Evolutionary conservation across 805 yeast genomes (phyloP).

Genomic region (Jamesozyma rosinii): DNA sequence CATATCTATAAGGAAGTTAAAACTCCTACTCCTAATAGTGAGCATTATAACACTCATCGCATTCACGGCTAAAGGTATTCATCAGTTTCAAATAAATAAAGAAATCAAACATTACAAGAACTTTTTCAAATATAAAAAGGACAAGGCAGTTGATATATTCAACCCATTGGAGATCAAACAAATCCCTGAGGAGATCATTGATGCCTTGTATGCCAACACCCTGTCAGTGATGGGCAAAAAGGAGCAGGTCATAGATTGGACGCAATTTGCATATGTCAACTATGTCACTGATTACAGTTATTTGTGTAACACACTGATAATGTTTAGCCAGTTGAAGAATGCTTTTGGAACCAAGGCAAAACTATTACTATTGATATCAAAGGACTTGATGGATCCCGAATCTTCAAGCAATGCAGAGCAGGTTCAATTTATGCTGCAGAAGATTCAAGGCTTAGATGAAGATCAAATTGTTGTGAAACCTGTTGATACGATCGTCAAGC

Average conservation of each 20-base stretch:
- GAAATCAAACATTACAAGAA: conserved; percentile 24
- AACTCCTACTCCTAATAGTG: conserved; percentile 9
- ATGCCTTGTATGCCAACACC: conserved; percentile 13
- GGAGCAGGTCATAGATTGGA: conserved; percentile 32
- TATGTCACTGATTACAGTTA: conserved; percentile 49
- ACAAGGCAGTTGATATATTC: conserved; percentile 16
- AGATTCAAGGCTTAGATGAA: conserved; percentile 8
- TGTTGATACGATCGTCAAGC: conserved; percentile 18
- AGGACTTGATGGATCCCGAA: conserved; percentile 21
- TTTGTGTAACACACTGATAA: conserved; percentile 44
- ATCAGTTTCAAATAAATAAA: conserved; percentile 25
- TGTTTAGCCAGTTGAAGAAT: conserved; percentile 34
- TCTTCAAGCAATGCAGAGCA: conserved; percentile 9
- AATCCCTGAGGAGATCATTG: conserved; percentile 22
- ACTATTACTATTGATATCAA: conserved; percentile 37
- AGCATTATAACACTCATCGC: conserved; percentile 8
- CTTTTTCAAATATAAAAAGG: conserved; percentile 21
- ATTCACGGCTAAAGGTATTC: conserved; percentile 13
- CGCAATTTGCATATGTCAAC: conserved; percentile 45
- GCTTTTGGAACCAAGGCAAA: conserved; percentile 35
- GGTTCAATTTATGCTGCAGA: conserved; percentile 1
- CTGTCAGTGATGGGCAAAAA: conserved; percentile 7
- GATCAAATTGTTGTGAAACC: conserved; percentile 23
- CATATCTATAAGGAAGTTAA: conserved; percentile 20
- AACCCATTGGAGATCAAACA: conserved; percentile 27